Percentiles rank a stretch among this genome's conserved stretches.
These are phyloP conservation scores for Chytriomyces sp. DNA, from an alignment of 192 early-diverging fungal species.

Conservation along the genomic window DNA sequence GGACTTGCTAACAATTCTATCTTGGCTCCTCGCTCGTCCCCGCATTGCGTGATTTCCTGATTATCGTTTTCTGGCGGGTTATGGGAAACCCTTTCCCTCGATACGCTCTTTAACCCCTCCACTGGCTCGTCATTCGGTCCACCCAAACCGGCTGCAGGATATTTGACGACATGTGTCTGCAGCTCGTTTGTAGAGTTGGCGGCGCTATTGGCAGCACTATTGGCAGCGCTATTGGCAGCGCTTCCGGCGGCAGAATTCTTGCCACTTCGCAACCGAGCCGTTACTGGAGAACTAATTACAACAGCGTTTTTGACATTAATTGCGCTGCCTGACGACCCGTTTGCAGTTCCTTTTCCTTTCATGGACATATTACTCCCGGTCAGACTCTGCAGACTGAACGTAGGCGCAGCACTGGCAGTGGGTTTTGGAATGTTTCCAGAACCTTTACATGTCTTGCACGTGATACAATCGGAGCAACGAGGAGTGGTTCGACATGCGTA, in stretches of 20 bases:
- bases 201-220: not conserved
- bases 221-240: not conserved
- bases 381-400: not conserved
- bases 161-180: not conserved
- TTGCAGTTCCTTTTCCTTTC: not conserved
- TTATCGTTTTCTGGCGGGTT: too few relatives aligned
- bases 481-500: slow-evolving; percentile 16
- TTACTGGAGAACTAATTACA: not conserved
- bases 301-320: not conserved
- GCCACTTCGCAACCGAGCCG: not conserved
- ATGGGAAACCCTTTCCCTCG: too few relatives aligned
- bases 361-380: not conserved
- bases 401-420: not conserved
- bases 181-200: not conserved
- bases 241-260: not conserved
- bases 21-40: too few relatives aligned
- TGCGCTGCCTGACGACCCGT: not conserved
- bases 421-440: slow-evolving; percentile 9
- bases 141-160: not conserved
- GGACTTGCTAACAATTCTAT: too few relatives aligned
- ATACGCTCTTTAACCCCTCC: too few relatives aligned
- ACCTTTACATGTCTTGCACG: slow-evolving; percentile 16
- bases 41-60: too few relatives aligned
- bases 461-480: slow-evolving; percentile 2
- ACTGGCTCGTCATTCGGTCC: not conserved